Evolutionary conservation across 805 yeast species (phyloP).

Genomic region (Candida succiphila): DNA sequence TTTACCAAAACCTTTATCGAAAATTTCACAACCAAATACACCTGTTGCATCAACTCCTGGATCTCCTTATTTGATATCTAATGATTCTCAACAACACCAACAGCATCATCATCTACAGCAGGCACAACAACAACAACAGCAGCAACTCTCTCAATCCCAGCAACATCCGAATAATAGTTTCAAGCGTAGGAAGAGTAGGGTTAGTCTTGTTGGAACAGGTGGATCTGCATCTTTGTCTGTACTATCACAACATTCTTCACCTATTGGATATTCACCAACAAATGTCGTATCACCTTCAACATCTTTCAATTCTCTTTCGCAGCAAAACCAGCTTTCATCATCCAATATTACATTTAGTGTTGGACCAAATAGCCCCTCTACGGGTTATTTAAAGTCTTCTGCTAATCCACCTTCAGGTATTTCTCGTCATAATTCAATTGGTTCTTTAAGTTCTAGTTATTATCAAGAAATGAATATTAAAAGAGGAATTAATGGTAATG

Average conservation of each 20-base stretch:
- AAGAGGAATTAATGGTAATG: slow-evolving; percentile 9
- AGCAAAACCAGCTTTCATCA: too few relatives aligned
- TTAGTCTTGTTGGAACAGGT: slow-evolving; percentile 5
- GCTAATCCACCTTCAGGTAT: not conserved
- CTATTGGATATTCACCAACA: slow-evolving; percentile 4
- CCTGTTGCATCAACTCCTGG: slow-evolving; percentile 15
- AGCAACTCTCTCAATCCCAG: slow-evolving; percentile 8
- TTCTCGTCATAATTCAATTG: slow-evolving; percentile 17
- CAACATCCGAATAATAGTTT: slow-evolving; percentile 15
- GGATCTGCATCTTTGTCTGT: slow-evolving; percentile 1
- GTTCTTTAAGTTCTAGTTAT: slow-evolving; percentile 13
- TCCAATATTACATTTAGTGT: too few relatives aligned
- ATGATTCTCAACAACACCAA: not conserved
- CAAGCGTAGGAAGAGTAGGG: slow-evolving; percentile 22
- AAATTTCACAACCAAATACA: slow-evolving; percentile 9
- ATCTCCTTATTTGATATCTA: not conserved
- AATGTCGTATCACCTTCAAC: slow-evolving; percentile 7
- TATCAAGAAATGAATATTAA: slow-evolving; percentile 18
- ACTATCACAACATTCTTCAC: slow-evolving; percentile 19
- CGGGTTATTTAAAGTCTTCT: too few relatives aligned
- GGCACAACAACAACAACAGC: slow-evolving; percentile 4
- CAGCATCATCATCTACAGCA: not conserved
- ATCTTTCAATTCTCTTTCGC: too few relatives aligned
- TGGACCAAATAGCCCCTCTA: too few relatives aligned
- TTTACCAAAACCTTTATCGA: slow-evolving; percentile 19